Percentiles rank a stretch among this genome's conserved stretches.
phyloP scores from a whole-genome alignment of 2,329 filamentous ascomycete genomes.

The Fusarium proliferatum region DNA sequence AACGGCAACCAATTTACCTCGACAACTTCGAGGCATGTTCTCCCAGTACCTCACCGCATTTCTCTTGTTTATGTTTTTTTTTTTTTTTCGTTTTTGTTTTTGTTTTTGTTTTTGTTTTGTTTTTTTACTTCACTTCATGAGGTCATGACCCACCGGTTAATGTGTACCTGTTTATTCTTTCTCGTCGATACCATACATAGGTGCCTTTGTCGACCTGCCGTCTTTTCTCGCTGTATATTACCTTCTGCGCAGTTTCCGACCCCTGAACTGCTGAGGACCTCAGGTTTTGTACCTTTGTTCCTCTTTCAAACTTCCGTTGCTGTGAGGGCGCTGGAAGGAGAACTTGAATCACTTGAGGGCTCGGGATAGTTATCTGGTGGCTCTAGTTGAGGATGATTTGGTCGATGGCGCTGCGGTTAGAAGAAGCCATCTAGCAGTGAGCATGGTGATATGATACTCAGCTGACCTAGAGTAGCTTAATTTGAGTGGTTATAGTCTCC shows the following conservation, averaged over 20 bases:
- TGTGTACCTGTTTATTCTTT: constrained; percentile 49
- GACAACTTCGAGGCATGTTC: constrained; percentile 11
- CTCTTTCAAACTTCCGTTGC: constrained; percentile 19
- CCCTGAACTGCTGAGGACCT: constrained; percentile 40
- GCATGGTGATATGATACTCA: constrained; percentile 20
- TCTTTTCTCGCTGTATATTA: constrained; percentile 48
- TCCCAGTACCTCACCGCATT: constrained; percentile 20
- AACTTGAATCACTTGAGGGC: neutral
- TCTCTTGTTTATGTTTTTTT: constrained; percentile 9
- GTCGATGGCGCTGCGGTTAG: constrained; percentile 12
- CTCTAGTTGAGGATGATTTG: constrained; percentile 26
- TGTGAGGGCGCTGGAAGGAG: neutral
- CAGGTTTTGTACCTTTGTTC: neutral
- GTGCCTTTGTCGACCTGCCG: constrained; percentile 25
- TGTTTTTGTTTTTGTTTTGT: neutral
- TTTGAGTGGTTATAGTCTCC: constrained; percentile 39
- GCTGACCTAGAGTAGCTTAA: constrained; percentile 34
- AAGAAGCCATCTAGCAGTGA: constrained; percentile 25
- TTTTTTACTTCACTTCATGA: constrained; percentile 46
- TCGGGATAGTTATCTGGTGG: constrained; percentile 17
- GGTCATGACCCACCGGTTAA: constrained; percentile 51
- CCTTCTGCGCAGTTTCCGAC: constrained; percentile 44
- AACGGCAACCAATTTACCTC: constrained; percentile 9
- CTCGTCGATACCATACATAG: constrained; percentile 25
- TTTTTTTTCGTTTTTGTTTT: neutral